Evolutionary conservation across 345 rosid species (phyloP), one percentile per base, ranked within the genome.

Genomic region (Gossypium stocksii): DNA sequence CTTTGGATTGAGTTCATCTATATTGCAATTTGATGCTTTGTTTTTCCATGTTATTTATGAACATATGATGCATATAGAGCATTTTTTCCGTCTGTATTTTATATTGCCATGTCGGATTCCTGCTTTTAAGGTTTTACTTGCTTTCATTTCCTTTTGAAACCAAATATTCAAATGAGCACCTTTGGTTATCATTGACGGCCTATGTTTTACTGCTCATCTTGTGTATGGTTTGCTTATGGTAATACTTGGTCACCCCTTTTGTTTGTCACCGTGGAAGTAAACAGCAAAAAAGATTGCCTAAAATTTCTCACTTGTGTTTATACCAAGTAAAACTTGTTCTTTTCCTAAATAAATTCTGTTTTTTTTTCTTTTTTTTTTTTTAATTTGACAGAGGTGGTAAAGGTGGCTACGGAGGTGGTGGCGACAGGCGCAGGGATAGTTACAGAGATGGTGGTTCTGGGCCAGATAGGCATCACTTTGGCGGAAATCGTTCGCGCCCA

Each of bases 401-500:
- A 79, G 92, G 92, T 74, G 96, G 97, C 78, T 88, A 87, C 61
- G 92, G 93, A 43, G 89, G 90, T 71, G 93, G 97, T 73, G 96
- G 97, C 77, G 98, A 89, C 74, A 87, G 99, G 74, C 91, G 93
- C 79, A 89, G 93, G 75, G 93, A 92, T 73, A 88, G 82, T 71
- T 79, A 86, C 75, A 80, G 91, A 68, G 94, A 89, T 72, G 90
- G 90, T 65, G 91, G 89, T 72, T 87, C 97, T 69, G 95, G 99
- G 57, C 97, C 98, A 57, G 95, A 96, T 76, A 90, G 98, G 80
- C 89, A 88, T 79, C 74, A 87, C 70, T 84, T 83, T 80, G 94
- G 98, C 69, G 98, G 98, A 77, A 96, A 91, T 75, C 95, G 98
- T 17, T 87, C 97, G 0, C 94, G 97, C 27, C 99, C 99, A 14